Evolutionary conservation across 768 basidiomycete species (phyloP), one percentile per base, ranked within the genome.

Genomic region (Clitopilus hobsonii): DNA sequence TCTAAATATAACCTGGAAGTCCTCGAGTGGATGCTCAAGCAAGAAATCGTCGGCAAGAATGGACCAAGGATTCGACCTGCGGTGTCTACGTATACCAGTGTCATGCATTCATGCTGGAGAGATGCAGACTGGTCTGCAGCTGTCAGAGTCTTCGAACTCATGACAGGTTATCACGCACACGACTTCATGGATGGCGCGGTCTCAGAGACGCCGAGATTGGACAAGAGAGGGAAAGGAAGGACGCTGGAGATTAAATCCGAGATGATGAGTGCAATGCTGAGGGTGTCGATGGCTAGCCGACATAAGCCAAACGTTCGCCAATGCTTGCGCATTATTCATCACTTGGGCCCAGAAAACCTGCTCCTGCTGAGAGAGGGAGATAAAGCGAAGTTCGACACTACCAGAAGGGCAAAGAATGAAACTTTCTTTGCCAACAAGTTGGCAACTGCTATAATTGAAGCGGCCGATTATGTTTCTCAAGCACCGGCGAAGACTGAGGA

Each of bases 1-100:
- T 77, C 82, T 0, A 67, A 75, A 8, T 74, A 78, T 55, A 82
- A 84, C 4, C 68, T 89, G 38, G 77, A 81, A 54, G 75, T 69
- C 2, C 71, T 92, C 23, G 79, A 88, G 63, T 89, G 87, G 86
- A 86, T 87, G 80, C 66, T 88, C 52, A 73, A 75, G 51, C 78
- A 80, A 55, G 81, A 81, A 60, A 74, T 76, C 23, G 63, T 72
- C 18, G 72, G 72, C 20, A 57, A 69, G n/a, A 73, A 73, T 56
- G 76, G 78, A 3, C 73, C 73, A 26, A 73, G 72, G 57, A 71
- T 87, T 51, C 63, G 74, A 27, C 79, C 81, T 10, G 69, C 71
- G n/a, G 54, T 74, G 24, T 66, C 71, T 20, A 82, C 86, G 7
- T 90, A 80, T 67, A 79, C 81, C 58, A 74, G 86, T 24, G 84